Percentiles rank a stretch among this genome's conserved stretches.
Conservation (phyloP, 2,329 filamentous ascomycete genomes). For the Cordyceps pruinosa region DNA sequence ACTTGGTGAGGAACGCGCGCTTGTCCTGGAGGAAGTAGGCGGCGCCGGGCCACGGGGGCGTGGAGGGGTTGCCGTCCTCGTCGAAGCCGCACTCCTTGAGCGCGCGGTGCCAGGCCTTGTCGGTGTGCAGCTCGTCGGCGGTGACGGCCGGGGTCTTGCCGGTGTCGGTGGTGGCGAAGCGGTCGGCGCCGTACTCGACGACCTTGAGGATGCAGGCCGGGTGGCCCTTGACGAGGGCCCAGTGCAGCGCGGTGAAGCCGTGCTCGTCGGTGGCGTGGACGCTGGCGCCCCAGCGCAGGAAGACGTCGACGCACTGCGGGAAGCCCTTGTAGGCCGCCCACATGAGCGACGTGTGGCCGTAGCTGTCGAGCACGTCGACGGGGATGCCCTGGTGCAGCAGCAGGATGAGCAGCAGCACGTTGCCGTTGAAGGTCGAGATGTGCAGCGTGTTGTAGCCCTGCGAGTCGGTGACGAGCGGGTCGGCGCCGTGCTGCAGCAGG, state of each 20-base stretch:
- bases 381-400: conserved; percentile 93
- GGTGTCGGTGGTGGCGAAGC: conserved; percentile 80
- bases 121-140: conserved; percentile 84
- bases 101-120: conserved; percentile 72
- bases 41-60: conserved; percentile 64
- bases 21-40: conserved; percentile 70
- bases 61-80: conserved; percentile 64
- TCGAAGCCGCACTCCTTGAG: conserved; percentile 80
- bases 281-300: conserved; percentile 90
- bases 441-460: conserved; percentile 98
- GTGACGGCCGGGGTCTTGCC: conserved; percentile 86
- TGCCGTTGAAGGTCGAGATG: conserved; percentile 94
- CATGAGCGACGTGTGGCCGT: conserved; percentile 92
- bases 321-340: conserved; percentile 99
- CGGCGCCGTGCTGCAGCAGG: conserved; percentile 82
- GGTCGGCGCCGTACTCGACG: conserved; percentile 89
- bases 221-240: conserved; percentile 91
- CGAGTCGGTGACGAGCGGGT: conserved; percentile 84
- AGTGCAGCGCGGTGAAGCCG: conserved; percentile 90
- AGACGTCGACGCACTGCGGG: conserved; percentile 83
- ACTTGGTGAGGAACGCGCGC: conserved; percentile 69
- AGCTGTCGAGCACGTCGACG: conserved; percentile 82
- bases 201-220: conserved; percentile 86
- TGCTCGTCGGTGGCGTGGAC: conserved; percentile 86
- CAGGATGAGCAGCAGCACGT: conserved; percentile 80